Evolutionary conservation across 2,329 filamentous ascomycete species (phyloP).

Genomic region (Apiospora pterosperma): DNA sequence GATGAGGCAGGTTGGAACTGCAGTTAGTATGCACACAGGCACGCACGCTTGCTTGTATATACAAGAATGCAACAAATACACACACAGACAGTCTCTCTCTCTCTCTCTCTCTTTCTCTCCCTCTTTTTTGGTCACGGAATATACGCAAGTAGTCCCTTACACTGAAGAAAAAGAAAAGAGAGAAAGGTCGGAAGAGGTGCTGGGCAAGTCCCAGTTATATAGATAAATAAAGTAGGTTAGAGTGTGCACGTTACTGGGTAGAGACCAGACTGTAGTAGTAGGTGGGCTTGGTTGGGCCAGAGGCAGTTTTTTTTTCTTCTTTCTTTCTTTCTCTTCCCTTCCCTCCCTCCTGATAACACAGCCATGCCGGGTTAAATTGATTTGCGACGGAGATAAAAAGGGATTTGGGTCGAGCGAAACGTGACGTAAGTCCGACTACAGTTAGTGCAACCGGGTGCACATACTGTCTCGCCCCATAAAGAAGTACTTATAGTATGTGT

Average conservation of each 20-base stretch:
- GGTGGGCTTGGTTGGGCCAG: background rate
- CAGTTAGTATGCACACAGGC: background rate
- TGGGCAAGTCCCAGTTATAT: background rate
- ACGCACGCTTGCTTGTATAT: background rate
- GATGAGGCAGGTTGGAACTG: background rate
- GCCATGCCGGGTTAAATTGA: background rate
- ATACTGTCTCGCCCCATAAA: background rate
- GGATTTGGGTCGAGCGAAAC: background rate
- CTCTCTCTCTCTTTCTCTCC: background rate
- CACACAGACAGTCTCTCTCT: background rate
- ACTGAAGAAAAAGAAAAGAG: background rate
- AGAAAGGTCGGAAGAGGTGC: background rate
- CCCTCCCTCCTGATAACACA: background rate
- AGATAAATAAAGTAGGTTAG: background rate
- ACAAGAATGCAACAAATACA: background rate
- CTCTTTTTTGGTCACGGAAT: background rate
- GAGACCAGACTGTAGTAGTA: background rate
- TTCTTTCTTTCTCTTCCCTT: background rate
- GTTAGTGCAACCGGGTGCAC: background rate
- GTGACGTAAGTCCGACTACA: constrained; percentile 2
- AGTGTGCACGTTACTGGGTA: background rate
- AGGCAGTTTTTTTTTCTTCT: background rate
- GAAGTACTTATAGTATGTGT: no score
- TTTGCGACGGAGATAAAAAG: background rate
- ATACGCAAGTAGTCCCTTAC: background rate